A percentile compares a stretch with the other conserved stretches of the same genome.
These are phyloP conservation scores for Xylariaceae sp. DNA, from an alignment of 2,329 filamentous ascomycete species.

Conservation along the genomic window DNA sequence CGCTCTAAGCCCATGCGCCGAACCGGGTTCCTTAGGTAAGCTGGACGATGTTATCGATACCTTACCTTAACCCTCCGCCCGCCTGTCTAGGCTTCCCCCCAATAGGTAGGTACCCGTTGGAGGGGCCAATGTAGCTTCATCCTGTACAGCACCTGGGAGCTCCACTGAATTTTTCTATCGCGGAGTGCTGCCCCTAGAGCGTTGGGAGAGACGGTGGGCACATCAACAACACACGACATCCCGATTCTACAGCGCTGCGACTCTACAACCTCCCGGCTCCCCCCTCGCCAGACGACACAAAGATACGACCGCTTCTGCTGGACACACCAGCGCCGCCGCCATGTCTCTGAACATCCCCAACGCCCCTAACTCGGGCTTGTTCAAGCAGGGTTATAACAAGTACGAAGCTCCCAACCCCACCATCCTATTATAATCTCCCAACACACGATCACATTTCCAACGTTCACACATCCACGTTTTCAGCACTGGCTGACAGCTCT, in stretches of 20 bases:
- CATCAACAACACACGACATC: not conserved
- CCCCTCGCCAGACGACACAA: not conserved
- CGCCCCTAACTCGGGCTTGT: conserved; percentile 87
- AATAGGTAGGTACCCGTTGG: too few species aligned
- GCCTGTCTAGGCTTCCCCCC: too few species aligned
- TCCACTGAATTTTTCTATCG: conserved; percentile 21
- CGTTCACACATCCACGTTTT: not conserved
- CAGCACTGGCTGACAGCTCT: conserved; percentile 29
- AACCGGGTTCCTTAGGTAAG: too few species aligned
- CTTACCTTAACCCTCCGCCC: too few species aligned
- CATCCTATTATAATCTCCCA: conserved; percentile 22
- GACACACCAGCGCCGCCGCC: conserved; percentile 10
- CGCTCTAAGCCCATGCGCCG: too few species aligned
- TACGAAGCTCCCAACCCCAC: conserved; percentile 41
- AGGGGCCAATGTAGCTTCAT: too few species aligned
- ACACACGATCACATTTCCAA: conserved; percentile 3
- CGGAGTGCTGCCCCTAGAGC: not conserved
- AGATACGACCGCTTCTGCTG: not conserved
- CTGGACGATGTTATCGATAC: too few species aligned
- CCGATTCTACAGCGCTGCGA: conserved; percentile 4
- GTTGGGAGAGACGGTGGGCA: not conserved
- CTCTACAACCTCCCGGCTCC: not conserved
- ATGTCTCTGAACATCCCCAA: conserved; percentile 98
- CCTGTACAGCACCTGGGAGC: not conserved
- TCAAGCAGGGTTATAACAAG: conserved; percentile 97